A percentile compares a stretch with the other conserved stretches of the same genome.
phyloP scores from a whole-genome alignment of 805 yeast genomes.

The Hanseniaspora occidentalis region DNA sequence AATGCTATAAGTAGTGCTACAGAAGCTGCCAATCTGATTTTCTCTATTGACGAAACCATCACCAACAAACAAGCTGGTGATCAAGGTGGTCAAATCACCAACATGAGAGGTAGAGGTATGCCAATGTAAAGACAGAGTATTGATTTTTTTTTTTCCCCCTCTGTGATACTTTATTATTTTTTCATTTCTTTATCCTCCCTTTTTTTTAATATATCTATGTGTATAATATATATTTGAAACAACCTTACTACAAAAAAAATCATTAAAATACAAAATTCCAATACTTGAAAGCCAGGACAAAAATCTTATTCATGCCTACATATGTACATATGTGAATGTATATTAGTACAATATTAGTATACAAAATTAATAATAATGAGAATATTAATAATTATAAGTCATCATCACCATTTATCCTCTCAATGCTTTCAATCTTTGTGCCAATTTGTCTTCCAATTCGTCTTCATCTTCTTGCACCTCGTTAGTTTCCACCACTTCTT shows the following conservation, averaged over 20 bases:
- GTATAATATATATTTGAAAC: constrained; percentile 1
- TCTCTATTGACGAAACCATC: constrained; percentile 94
- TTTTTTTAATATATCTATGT: constrained; percentile 5
- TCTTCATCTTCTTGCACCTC: constrained; percentile 44
- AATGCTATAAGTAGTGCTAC: constrained; percentile 94
- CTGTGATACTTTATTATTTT: not conserved
- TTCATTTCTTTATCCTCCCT: constrained; percentile 1
- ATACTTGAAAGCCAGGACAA: too few relatives aligned
- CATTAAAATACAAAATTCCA: not conserved
- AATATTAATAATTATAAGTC: too few relatives aligned
- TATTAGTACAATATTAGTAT: too few relatives aligned
- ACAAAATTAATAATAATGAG: too few relatives aligned
- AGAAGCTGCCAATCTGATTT: constrained; percentile 86
- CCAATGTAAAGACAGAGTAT: constrained; percentile 25
- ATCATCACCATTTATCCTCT: constrained; percentile 28
- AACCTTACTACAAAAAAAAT: not conserved
- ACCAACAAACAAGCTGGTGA: constrained; percentile 47
- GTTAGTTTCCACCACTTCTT: constrained; percentile 79
- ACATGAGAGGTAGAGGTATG: constrained; percentile 62
- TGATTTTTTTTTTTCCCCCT: too few relatives aligned
- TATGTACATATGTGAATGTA: too few relatives aligned
- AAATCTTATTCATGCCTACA: too few relatives aligned
- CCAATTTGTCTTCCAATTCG: constrained; percentile 76
- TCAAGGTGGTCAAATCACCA: constrained; percentile 20
- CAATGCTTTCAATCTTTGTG: constrained; percentile 80